Evolutionary conservation across 345 rosid genomes (phyloP).

Genomic region (Dovyalis caffra): DNA sequence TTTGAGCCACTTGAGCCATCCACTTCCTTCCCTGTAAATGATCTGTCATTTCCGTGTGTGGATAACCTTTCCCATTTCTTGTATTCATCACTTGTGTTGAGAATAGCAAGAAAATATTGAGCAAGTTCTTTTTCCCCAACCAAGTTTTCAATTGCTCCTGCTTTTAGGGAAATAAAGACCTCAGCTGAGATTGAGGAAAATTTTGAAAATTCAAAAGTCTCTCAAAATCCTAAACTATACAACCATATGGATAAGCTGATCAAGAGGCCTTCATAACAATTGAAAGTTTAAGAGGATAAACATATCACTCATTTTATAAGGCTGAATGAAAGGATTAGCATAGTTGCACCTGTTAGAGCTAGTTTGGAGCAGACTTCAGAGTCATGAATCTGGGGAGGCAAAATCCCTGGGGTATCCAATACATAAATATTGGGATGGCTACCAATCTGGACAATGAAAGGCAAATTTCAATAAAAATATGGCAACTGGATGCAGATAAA

Average conservation of each 20-base stretch:
- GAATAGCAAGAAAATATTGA: constrained; percentile 53
- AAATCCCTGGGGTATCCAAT: constrained; percentile 82
- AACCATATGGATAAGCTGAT: neutral
- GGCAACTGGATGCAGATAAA: neutral
- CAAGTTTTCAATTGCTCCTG: constrained; percentile 64
- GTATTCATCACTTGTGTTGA: constrained; percentile 56
- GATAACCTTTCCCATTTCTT: constrained; percentile 61
- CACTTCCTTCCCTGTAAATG: constrained; percentile 20
- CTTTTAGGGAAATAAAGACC: constrained; percentile 13
- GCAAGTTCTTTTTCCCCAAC: constrained; percentile 57
- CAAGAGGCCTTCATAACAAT: neutral
- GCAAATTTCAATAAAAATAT: neutral
- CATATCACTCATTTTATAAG: neutral
- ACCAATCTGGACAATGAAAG: constrained; percentile 46
- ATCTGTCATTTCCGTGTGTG: constrained; percentile 4
- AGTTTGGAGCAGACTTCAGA: constrained; percentile 65
- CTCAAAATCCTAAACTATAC: neutral
- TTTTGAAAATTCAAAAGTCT: neutral
- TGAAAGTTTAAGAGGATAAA: neutral
- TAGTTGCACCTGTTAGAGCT: constrained; percentile 66
- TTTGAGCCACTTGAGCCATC: constrained; percentile 22
- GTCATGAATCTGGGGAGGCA: constrained; percentile 55
- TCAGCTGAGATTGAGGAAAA: neutral
- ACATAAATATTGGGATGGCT: constrained; percentile 81
- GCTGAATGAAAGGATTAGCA: neutral